A percentile compares a stretch with the other conserved stretches of the same genome.
Evolutionary conservation across 2,329 filamentous ascomycete genomes (phyloP).

Genomic region (Pezicula carpinea): DNA sequence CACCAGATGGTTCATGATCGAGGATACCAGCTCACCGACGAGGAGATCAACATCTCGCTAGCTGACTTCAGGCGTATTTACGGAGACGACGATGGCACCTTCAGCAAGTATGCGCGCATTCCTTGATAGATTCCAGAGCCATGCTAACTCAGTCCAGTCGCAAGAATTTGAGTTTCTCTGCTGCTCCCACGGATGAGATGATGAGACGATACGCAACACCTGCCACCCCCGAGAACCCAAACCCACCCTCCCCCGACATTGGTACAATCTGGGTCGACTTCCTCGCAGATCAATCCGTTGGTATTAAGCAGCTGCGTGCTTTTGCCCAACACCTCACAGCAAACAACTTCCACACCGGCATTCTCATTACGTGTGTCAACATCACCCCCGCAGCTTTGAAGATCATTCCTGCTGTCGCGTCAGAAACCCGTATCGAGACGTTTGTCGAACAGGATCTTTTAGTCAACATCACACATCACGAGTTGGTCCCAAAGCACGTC

Average conservation of each 20-base stretch:
- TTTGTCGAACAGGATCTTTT: conserved; percentile 94
- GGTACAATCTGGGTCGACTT: conserved; percentile 95
- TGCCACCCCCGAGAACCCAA: conserved; percentile 62
- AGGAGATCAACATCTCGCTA: conserved; percentile 82
- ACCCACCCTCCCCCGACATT: conserved; percentile 65
- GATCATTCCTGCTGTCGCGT: conserved; percentile 72
- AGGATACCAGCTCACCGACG: conserved; percentile 87
- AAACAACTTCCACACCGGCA: conserved; percentile 81
- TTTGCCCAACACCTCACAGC: conserved; percentile 80
- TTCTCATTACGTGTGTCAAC: conserved; percentile 79
- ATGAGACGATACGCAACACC: conserved; percentile 75
- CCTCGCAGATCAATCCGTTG: conserved; percentile 71
- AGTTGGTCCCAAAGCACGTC: conserved; percentile 91
- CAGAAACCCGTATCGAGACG: conserved; percentile 79
- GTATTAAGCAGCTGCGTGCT: conserved; percentile 85
- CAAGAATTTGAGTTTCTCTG: conserved; percentile 80
- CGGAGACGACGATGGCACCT: conserved; percentile 65
- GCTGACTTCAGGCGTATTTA: conserved; percentile 75
- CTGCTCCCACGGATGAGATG: conserved; percentile 80
- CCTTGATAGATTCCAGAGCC: not conserved
- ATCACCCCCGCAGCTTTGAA: conserved; percentile 86
- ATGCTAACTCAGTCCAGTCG: conserved; percentile 50
- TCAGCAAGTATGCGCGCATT: conserved; percentile 60
- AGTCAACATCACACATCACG: conserved; percentile 97
- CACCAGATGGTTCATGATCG: conserved; percentile 93